Percentiles rank a stretch among this genome's conserved stretches.
Evolutionary conservation across 129 eudicot genomes (phyloP).

Genomic region (Centrapalus pauciflorus): DNA sequence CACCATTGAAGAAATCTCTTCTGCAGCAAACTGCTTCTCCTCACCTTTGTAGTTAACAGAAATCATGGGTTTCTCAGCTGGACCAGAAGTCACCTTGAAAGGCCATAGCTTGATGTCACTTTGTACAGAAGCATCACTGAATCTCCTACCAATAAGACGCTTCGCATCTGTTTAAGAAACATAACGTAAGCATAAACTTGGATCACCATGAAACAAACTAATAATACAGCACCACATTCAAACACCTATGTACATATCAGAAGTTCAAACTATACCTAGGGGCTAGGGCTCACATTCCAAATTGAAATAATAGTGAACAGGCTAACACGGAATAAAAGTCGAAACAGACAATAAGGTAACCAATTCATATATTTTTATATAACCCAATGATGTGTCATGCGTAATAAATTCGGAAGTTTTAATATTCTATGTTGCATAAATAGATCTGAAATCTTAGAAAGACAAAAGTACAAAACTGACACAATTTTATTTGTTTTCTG

Average conservation of each 20-base stretch:
- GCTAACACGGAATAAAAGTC: no score
- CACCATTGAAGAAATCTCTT: slow-evolving; percentile 29
- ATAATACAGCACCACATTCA: background rate
- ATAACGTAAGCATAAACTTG: background rate
- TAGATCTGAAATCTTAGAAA: no score
- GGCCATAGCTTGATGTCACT: slow-evolving; percentile 25
- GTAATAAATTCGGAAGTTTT: background rate
- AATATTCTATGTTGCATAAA: background rate
- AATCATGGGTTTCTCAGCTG: slow-evolving; percentile 29
- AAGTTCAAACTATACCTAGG: background rate
- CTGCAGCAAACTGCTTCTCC: slow-evolving; percentile 26
- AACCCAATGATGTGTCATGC: background rate
- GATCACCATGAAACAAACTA: background rate
- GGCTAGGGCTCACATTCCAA: no score
- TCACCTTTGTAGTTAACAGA: slow-evolving; percentile 30
- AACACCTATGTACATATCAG: background rate
- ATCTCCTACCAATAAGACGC: slow-evolving; percentile 28
- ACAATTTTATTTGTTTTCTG: no score
- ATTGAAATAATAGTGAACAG: no score
- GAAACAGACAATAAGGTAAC: background rate
- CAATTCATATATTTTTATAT: no score
- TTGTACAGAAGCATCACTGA: slow-evolving; percentile 21
- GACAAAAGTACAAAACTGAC: no score
- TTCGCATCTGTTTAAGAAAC: slow-evolving; percentile 14
- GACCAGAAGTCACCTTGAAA: slow-evolving; percentile 22